Evolutionary conservation across 2,329 filamentous ascomycete genomes (phyloP), one percentile per base, ranked within the genome.

Genomic region (Chaetomiaceae sp.): DNA sequence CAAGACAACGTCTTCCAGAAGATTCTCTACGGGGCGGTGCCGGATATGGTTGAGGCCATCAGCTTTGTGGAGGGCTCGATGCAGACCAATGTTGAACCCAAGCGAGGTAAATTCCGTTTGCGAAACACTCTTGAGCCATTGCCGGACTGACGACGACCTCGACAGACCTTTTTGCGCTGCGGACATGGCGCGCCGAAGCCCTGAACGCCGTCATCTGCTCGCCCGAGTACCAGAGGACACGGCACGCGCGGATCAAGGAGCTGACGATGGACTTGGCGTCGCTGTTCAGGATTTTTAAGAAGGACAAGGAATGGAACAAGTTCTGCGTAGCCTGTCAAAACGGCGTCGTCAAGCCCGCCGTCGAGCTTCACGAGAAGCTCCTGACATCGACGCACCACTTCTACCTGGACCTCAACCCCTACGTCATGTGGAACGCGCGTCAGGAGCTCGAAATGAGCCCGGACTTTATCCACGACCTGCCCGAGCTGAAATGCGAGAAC

Each of bases 361-460:
- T 73, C 59, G 51, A 47, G 10, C 62, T 73, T 1, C 67, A 72
- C 29, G 69, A 74, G 56, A 71, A 71, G 58, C 58, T 73, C 23
- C 61, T 68, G 20, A 65, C 69, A 8, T 71, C 70, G 23, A 71
- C 68, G 0, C 64, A 71, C 46, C 64, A 70, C 37, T 73, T 71
- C 54, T 68, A 70, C 38, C 64, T 71, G 11, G 66, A 68, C 41
- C 62, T 68, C 36, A 65, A 69, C 51, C 57, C 64, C 0, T 68
- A 65, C 53, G 61, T 68, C 18, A 36, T 61, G 6, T 65, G 64
- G 56, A 58, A 58, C 4, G 27, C 53, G 0, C 58, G 58, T 6
- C 58, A 62, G 13, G 59, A 60, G 8, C 55, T 68, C 40, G 58
- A 57, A 27, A 60, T 52, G 30, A 69, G 62, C 6, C 59, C 63